Evolutionary conservation across 2,329 filamentous ascomycete genomes (phyloP).

Genomic region (Tolypocladium endophyticum): DNA sequence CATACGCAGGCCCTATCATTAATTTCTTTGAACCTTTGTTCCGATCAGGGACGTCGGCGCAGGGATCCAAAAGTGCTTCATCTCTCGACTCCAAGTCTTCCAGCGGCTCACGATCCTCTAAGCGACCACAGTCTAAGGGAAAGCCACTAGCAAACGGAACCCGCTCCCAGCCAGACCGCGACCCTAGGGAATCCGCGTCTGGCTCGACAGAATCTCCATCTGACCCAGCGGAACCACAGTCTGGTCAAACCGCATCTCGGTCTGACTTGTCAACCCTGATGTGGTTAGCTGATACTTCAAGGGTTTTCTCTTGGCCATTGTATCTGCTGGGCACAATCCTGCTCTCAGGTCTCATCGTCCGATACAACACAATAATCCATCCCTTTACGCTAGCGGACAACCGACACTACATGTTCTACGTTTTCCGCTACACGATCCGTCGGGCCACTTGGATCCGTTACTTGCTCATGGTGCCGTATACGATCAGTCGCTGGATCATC

Average conservation of each 20-base stretch:
- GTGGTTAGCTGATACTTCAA: conserved; percentile 7
- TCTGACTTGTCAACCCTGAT: neutral
- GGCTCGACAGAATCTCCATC: no score
- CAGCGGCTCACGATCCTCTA: neutral
- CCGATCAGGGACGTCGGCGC: neutral
- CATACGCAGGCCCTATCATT: conserved; percentile 29
- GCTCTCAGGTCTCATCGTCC: conserved; percentile 41
- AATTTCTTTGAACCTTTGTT: conserved; percentile 5
- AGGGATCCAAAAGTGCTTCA: neutral
- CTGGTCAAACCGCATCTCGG: neutral
- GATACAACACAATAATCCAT: conserved; percentile 85
- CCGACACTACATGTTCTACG: conserved; percentile 92
- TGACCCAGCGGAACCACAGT: neutral
- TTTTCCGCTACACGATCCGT: conserved; percentile 76
- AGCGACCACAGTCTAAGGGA: neutral
- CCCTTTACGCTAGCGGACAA: conserved; percentile 96
- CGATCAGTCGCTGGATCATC: conserved; percentile 56
- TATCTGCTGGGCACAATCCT: conserved; percentile 24
- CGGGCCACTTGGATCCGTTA: conserved; percentile 55
- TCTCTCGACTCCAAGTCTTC: neutral
- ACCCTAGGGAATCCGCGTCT: no score
- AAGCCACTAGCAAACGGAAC: neutral
- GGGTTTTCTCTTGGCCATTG: conserved; percentile 21
- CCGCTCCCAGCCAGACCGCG: no score
- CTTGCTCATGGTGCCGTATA: conserved; percentile 58